Evolutionary conservation across 345 rosid genomes (phyloP).

Genomic region (Moringa oleifera): DNA sequence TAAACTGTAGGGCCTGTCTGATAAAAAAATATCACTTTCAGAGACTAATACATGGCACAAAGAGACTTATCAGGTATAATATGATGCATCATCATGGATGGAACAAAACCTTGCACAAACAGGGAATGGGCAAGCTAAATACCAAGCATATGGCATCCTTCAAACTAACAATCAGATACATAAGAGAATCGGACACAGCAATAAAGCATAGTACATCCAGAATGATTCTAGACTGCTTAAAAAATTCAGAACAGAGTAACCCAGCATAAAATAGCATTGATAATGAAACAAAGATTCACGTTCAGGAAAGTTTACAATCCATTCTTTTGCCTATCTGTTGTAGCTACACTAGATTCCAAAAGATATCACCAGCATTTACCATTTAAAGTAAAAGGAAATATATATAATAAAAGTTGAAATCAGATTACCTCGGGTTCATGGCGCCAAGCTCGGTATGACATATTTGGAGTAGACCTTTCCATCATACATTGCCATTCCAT

Average conservation of each 20-base stretch:
- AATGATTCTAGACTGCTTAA: too few relatives aligned
- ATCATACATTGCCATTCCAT: constrained; percentile 87
- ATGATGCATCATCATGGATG: too few relatives aligned
- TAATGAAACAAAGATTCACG: background rate
- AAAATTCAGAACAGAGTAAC: background rate
- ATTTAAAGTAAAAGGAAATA: background rate
- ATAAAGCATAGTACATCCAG: background rate
- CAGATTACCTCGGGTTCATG: constrained; percentile 73
- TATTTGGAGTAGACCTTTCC: constrained; percentile 73
- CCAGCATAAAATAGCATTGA: background rate
- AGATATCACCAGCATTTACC: background rate
- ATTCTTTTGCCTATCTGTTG: background rate
- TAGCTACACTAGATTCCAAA: background rate
- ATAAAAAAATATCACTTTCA: constrained; percentile 27
- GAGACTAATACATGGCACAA: constrained; percentile 1
- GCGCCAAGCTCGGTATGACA: constrained; percentile 89
- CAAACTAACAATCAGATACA: background rate
- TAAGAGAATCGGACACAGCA: background rate
- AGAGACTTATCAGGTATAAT: background rate
- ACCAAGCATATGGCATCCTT: too few relatives aligned
- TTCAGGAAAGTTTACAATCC: too few relatives aligned
- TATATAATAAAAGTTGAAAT: background rate
- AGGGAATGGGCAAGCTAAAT: background rate
- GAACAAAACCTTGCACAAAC: background rate
- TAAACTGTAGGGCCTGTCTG: constrained; percentile 68